Evolutionary conservation across 169 alveolate species (phyloP).

Genomic region (Sarcocystis neurona): DNA sequence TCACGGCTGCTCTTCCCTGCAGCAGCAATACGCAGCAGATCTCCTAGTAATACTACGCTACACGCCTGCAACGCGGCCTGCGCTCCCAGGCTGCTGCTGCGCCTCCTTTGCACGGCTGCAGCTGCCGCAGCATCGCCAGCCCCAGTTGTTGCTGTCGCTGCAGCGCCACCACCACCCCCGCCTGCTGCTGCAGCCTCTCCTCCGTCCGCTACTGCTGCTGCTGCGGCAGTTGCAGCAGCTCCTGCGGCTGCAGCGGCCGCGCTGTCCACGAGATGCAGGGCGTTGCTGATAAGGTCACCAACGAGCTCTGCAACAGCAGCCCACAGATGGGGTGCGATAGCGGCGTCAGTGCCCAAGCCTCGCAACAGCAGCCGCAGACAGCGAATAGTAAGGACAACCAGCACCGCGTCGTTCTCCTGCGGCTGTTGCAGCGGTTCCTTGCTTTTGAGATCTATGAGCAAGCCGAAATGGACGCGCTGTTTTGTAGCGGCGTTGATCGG

Average conservation of each 20-base stretch:
- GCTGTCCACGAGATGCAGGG: slow-evolving; percentile 1
- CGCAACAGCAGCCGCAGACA: slow-evolving; percentile 54
- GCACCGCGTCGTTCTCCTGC: slow-evolving; percentile 37
- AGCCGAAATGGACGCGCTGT: slow-evolving; percentile 24
- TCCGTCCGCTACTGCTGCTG: slow-evolving; percentile 6
- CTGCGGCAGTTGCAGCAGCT: slow-evolving; percentile 34
- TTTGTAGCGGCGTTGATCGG: slow-evolving; percentile 23
- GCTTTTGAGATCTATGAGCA: slow-evolving; percentile 35
- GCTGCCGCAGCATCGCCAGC: slow-evolving; percentile 21
- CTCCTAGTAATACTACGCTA: slow-evolving; percentile 40
- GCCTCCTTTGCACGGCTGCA: neutral
- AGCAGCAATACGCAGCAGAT: slow-evolving; percentile 24
- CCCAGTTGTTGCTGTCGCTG: too few species aligned
- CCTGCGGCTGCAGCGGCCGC: neutral
- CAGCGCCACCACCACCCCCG: too few species aligned
- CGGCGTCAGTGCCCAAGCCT: slow-evolving; percentile 37
- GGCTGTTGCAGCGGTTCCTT: slow-evolving; percentile 59
- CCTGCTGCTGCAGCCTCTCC: slow-evolving; percentile 17
- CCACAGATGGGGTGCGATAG: slow-evolving; percentile 45
- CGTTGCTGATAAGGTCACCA: neutral
- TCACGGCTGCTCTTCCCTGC: slow-evolving; percentile 33
- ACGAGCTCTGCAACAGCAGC: slow-evolving; percentile 43
- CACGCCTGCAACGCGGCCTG: slow-evolving; percentile 50
- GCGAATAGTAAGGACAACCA: slow-evolving; percentile 39
- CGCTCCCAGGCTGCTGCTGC: neutral